Base-by-base conservation (phyloP, 805 yeast species). In the Wickerhamomyces silvicola region DNA sequence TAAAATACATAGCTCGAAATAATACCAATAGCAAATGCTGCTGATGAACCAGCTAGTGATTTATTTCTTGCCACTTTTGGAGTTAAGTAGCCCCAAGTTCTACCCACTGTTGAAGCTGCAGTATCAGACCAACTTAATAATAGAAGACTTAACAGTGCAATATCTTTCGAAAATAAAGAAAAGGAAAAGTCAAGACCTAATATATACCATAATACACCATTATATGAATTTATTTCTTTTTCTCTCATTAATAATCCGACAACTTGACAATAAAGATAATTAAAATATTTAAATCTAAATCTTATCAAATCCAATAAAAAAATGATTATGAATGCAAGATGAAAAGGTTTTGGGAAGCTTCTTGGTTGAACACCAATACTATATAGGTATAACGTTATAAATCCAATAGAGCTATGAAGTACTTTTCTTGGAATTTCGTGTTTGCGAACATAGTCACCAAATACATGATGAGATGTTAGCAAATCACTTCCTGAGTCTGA, bases 91-190 rank as follows among this genome's bases (percentile, higher is more conserved):
- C 97, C 97, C 55, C 62, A 90, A 34, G 72, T 72, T 43, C 98
- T 70, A 24, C 98, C 98, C 50, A 88, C 60, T 0, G 96, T 85
- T 4, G 96, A 85, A 3, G 98, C 98, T 3, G 97, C 90, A 8
- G 97, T 86, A 53, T 92, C 98, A 5, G 95, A 87, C 97, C 97
- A 92, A 51, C 96, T 83, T 41, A 92, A 70, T 31, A 90, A 64
- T 42, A 87, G 66, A 4, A 87, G 76, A 15, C 94, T 68, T 63
- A 86, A 68, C 18, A 88, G 64, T 1, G 80, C 67, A 30, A 92
- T 78, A 50, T 92, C 98, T 59, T 86, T 85, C 10, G 90, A 78
- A 47, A 76, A 80, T 15, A 76, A 56, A 1, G 68, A 40, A 48
- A 87, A 83, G 8, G 87, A 85, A 41, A 85, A 60, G 17, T 75